These are phyloP conservation scores for Melastoma candidum DNA, from an alignment of 441 rosid genomes.

Conservation along the genomic window DNA sequence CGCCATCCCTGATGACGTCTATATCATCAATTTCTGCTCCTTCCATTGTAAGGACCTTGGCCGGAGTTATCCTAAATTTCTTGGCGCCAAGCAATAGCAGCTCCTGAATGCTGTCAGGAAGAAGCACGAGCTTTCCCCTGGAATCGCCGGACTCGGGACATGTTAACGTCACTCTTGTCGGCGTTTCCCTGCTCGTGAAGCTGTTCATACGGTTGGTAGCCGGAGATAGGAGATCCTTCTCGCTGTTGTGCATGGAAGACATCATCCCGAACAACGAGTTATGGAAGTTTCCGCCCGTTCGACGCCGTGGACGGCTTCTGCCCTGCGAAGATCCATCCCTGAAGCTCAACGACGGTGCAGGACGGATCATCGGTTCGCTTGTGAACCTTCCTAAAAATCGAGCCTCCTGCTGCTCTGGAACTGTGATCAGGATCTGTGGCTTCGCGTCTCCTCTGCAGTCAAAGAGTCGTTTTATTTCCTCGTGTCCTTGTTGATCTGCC, in stretches of 20 bases:
- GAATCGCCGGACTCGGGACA: constrained; percentile 38
- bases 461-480: constrained; percentile 13
- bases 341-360: constrained; percentile 20
- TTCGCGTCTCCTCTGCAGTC: constrained; percentile 8
- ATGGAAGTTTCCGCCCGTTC: constrained; percentile 34
- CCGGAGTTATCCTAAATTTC: constrained; percentile 38
- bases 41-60: constrained; percentile 40
- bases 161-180: constrained; percentile 44
- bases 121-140: constrained; percentile 39
- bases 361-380: constrained; percentile 42
- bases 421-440: constrained; percentile 21
- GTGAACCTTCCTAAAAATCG: constrained; percentile 41
- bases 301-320: constrained; percentile 38
- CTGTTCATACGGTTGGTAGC: constrained; percentile 6
- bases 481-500: constrained; percentile 18
- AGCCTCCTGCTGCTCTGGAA: constrained; percentile 31
- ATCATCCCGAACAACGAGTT: constrained; percentile 66
- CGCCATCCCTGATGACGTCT: constrained; percentile 62
- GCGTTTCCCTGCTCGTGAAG: constrained; percentile 7
- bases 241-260: constrained; percentile 35
- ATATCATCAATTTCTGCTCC: constrained; percentile 58
- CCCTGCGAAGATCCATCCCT: constrained; percentile 29
- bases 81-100: constrained; percentile 37
- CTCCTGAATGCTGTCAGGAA: constrained; percentile 46
- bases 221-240: constrained; percentile 24